phyloP scores from a whole-genome alignment of 1,284 basidiomycete genomes.

The Taiwanofungus camphoratus region DNA sequence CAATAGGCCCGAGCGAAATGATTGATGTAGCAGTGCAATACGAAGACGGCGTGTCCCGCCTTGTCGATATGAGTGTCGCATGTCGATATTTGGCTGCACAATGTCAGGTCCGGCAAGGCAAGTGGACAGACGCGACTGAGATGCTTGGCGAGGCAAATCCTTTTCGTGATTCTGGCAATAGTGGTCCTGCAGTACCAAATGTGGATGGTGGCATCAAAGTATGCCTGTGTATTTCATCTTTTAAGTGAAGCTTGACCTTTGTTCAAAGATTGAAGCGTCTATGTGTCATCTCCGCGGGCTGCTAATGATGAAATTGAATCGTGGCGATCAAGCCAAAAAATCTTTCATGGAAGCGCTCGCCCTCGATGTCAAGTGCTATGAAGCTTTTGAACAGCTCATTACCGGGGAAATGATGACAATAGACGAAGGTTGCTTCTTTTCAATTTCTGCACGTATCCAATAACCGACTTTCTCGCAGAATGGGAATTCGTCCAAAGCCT shows the following conservation, averaged over 20 bases:
- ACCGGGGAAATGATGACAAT: slow-evolving; percentile 91
- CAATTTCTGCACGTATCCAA: slow-evolving; percentile 3
- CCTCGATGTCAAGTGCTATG: slow-evolving; percentile 96
- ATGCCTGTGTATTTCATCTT: slow-evolving; percentile 2
- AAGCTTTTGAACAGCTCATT: slow-evolving; percentile 88
- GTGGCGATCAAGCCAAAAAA: slow-evolving; percentile 84
- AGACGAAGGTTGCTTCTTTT: slow-evolving; percentile 65
- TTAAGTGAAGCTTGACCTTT: not conserved
- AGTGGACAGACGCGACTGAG: slow-evolving; percentile 90
- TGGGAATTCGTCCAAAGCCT: slow-evolving; percentile 93
- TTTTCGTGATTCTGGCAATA: slow-evolving; percentile 62
- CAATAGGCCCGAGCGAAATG: slow-evolving; percentile 60
- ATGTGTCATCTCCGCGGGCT: slow-evolving; percentile 93
- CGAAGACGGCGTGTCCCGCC: slow-evolving; percentile 60
- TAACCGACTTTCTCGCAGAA: slow-evolving; percentile 43
- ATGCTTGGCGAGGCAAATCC: slow-evolving; percentile 91
- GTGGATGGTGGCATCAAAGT: slow-evolving; percentile 86
- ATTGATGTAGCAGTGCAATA: slow-evolving; percentile 56
- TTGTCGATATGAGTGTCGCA: slow-evolving; percentile 89
- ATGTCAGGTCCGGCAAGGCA: slow-evolving; percentile 89
- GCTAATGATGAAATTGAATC: slow-evolving; percentile 90
- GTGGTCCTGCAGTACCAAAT: slow-evolving; percentile 67
- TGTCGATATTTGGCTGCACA: slow-evolving; percentile 94
- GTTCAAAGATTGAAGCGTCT: slow-evolving; percentile 79
- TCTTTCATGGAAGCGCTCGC: slow-evolving; percentile 94